Evolutionary conservation across 2,329 filamentous ascomycete species (phyloP), one percentile per base, ranked within the genome.

Genomic region (Exophiala dermatitidis): DNA sequence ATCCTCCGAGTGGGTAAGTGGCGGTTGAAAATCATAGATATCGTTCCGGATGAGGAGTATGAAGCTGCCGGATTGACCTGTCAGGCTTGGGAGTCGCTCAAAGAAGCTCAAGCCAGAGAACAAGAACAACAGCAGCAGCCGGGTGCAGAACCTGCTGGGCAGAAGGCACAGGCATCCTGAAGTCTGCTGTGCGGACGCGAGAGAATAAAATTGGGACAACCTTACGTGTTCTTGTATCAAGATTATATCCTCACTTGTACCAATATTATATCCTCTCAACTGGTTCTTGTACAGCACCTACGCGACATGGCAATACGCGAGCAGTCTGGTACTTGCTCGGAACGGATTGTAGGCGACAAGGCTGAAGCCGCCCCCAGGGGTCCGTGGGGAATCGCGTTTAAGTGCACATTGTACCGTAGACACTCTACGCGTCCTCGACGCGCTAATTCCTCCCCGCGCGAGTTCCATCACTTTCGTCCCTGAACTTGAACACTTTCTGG

Each of bases 1-100:
- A 72, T 83, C 5, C 59, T 84, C 6, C 71, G 79, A 55, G 61
- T 76, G 1, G 81, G 81, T 5, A 84, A 84, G 63, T 81, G 77
- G 73, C 82, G 78, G 61, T 71, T 83, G 34, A 78, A 77, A 61
- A 68, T 82, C 26, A 72, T 83, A 31, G 73, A 74, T 43, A 72
- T 84, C 40, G 66, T 83, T 3, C 69, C 71, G 8, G 80, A 83
- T 53, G 72, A 74, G 34, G 72, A 79, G 26, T 82, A 76, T 59
- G 70, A 72, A 46, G 67, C 66, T 8, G 63, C 66, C 41, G 75
- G 74, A 1, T 65, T 76, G 19, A 69, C 66, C 9, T 75, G 70
- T 37, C 76, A 77, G 10, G 77, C 77, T 1, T 81, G 77, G 77
- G 70, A 74, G 50, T 69, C 70, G 49, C 54, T 60, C 36, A 48